Evolutionary conservation across 164 flowering plant species (phyloP).

Genomic region (Tinospora cordifolia): DNA sequence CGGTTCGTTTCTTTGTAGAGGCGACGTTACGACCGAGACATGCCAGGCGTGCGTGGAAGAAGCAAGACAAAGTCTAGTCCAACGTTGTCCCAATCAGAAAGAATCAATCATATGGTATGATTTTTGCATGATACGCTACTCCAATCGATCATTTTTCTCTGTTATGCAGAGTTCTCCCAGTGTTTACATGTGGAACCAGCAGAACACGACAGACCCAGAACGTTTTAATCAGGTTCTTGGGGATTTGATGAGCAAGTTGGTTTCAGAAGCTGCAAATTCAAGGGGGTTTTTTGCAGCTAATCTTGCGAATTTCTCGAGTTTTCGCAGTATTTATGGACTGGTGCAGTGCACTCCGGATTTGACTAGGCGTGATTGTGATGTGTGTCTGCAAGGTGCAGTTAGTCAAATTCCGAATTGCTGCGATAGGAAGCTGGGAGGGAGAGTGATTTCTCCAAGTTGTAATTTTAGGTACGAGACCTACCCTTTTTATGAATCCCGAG

Average conservation of each 20-base stretch:
- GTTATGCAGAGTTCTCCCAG: neutral
- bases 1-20: constrained; percentile 23
- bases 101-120: constrained; percentile 19
- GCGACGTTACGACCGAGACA: constrained; percentile 10
- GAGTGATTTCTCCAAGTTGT: constrained; percentile 26
- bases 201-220: constrained; percentile 7
- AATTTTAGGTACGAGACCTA: constrained; percentile 28
- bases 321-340: constrained; percentile 19
- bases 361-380: constrained; percentile 13
- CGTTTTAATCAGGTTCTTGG: constrained; percentile 7
- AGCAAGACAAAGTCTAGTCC: neutral
- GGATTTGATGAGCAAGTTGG: neutral
- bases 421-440: constrained; percentile 21
- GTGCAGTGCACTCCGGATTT: constrained; percentile 38
- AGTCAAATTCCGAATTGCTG: constrained; percentile 10
- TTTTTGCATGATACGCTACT: constrained; percentile 28
- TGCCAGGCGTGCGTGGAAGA: constrained; percentile 20
- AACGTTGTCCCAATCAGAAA: constrained; percentile 20
- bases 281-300: neutral
- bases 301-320: constrained; percentile 9
- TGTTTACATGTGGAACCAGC: neutral
- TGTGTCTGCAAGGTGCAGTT: constrained; percentile 15
- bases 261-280: neutral
- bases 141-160: constrained; percentile 13
- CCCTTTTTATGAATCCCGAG: constrained; percentile 12